Evolutionary conservation across 2,329 filamentous ascomycete species (phyloP).

Genomic region (Diaporthe sp.): DNA sequence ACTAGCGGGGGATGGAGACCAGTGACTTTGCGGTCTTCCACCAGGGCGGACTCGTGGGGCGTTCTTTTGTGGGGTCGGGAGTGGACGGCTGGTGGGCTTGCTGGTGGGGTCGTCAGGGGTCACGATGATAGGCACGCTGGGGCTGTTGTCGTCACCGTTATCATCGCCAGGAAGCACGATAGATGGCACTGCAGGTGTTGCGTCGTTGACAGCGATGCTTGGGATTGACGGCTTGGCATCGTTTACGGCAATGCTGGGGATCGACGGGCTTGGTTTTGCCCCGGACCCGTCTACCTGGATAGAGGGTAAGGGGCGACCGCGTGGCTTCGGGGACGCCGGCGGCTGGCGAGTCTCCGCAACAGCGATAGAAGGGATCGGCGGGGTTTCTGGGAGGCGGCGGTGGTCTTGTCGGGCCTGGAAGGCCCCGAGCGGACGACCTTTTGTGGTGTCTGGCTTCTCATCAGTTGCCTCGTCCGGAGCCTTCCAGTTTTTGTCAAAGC

Average conservation of each 20-base stretch:
- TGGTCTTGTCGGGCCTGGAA: constrained; percentile 48
- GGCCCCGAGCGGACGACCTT: constrained; percentile 41
- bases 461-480: constrained; percentile 79
- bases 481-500: constrained; percentile 90
- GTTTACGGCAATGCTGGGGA: constrained; percentile 66
- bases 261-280: constrained; percentile 49
- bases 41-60: constrained; percentile 52
- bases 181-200: constrained; percentile 55
- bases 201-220: constrained; percentile 60
- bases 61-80: constrained; percentile 62
- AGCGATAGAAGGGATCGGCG: constrained; percentile 68
- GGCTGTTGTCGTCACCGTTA: constrained; percentile 43
- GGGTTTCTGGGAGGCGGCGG: constrained; percentile 46
- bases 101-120: constrained; percentile 58
- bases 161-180: constrained; percentile 56
- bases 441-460: constrained; percentile 69
- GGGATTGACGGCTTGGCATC: constrained; percentile 59
- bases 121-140: constrained; percentile 58
- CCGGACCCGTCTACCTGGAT: constrained; percentile 60
- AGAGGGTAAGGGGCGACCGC: constrained; percentile 56
- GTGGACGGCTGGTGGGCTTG: constrained; percentile 55
- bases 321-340: constrained; percentile 53
- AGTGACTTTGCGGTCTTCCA: constrained; percentile 66
- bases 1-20: constrained; percentile 66
- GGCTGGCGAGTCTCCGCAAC: constrained; percentile 63